These are phyloP conservation scores for Tetrapisispora taiwanensis DNA, from an alignment of 805 yeast genomes.

Conservation along the genomic window DNA sequence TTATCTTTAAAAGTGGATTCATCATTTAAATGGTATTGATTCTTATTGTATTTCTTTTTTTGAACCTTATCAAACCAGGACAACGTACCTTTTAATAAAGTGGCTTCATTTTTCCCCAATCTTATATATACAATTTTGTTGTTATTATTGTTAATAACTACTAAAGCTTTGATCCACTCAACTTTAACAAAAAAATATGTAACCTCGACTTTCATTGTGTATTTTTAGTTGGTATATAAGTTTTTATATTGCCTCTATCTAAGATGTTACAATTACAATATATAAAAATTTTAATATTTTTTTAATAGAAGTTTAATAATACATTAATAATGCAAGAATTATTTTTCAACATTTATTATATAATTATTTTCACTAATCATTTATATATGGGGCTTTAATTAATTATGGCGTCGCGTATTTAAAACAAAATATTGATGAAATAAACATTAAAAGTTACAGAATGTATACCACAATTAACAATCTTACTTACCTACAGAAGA, in stretches of 20 bases:
- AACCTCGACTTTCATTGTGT: constrained; percentile 4
- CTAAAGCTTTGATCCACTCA: constrained; percentile 9
- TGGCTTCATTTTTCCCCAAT: constrained; percentile 11
- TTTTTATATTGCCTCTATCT: too few relatives aligned
- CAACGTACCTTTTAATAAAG: constrained; percentile 6
- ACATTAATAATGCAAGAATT: too few relatives aligned
- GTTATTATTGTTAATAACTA: constrained; percentile 7
- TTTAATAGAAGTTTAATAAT: too few relatives aligned
- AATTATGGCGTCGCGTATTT: neutral
- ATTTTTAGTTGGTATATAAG: too few relatives aligned
- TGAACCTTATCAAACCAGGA: constrained; percentile 7
- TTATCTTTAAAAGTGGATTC: neutral
- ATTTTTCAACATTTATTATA: too few relatives aligned
- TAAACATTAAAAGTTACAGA: neutral
- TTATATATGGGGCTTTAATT: too few relatives aligned
- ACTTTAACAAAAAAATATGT: constrained; percentile 11
- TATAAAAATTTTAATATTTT: too few relatives aligned
- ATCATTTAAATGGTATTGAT: neutral
- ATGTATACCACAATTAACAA: too few relatives aligned
- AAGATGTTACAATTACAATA: too few relatives aligned
- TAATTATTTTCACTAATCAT: too few relatives aligned
- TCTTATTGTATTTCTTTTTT: neutral
- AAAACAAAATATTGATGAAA: neutral
- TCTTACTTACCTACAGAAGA: too few relatives aligned
- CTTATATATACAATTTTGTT: constrained; percentile 12